Conservation (phyloP, 2,329 filamentous ascomycete genomes). For the Biscogniauxia mediterranea region DNA sequence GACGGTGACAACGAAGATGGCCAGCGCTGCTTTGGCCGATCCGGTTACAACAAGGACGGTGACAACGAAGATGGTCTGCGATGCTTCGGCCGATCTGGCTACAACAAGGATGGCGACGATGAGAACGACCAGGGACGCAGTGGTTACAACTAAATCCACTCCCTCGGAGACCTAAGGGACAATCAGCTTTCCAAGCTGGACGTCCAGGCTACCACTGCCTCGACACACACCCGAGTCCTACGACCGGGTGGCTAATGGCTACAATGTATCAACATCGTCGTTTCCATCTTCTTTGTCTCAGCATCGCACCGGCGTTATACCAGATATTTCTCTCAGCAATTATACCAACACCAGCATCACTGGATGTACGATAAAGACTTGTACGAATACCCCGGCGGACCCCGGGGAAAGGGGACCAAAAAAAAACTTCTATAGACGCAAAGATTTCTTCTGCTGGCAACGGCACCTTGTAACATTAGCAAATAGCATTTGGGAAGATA, state of each 20-base stretch:
- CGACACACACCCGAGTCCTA: not conserved
- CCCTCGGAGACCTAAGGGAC: not conserved
- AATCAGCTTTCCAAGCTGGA: not conserved
- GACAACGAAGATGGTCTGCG: slow-evolving; percentile 24
- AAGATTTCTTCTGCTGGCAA: not conserved
- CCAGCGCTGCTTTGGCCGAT: slow-evolving; percentile 32
- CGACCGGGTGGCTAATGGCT: not conserved
- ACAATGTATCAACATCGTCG: not conserved
- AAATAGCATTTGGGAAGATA: slow-evolving; percentile 15
- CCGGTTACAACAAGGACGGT: slow-evolving; percentile 35
- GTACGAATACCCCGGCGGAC: not conserved
- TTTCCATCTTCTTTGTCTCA: not conserved
- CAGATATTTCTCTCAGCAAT: not conserved
- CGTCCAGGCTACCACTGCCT: not conserved
- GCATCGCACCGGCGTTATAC: not conserved
- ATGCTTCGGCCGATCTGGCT: slow-evolving; percentile 28
- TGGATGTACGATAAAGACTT: not conserved
- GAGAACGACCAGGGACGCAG: slow-evolving; percentile 19
- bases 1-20: slow-evolving; percentile 38
- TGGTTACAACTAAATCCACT: slow-evolving; percentile 19
- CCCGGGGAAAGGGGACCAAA: not conserved
- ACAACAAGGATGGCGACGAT: slow-evolving; percentile 28
- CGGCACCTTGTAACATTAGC: not conserved
- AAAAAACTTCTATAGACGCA: not conserved
- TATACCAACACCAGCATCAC: not conserved